A percentile compares a stretch with the other conserved stretches of the same genome.
Conservation (phyloP, 2,329 filamentous ascomycete genomes). For the Sclerotinia trifoliorum region DNA sequence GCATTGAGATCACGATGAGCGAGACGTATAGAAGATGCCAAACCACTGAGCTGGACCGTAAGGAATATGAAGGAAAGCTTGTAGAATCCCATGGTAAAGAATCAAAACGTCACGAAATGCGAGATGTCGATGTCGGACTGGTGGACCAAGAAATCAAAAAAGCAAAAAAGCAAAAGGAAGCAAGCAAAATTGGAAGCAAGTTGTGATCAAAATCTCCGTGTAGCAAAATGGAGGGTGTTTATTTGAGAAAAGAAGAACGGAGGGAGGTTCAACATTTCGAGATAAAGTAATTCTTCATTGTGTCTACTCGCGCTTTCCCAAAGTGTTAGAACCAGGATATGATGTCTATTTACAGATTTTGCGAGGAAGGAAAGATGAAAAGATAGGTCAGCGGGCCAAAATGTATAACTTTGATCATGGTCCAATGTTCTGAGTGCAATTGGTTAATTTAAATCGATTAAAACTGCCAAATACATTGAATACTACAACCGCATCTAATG, state of each 20-base stretch:
- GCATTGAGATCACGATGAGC: conserved; percentile 29
- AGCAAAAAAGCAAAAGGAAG: conserved; percentile 7
- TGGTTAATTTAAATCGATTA: too few species aligned
- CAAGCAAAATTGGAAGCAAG: conserved; percentile 22
- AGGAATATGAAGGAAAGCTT: conserved; percentile 16
- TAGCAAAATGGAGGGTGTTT: conserved; percentile 10
- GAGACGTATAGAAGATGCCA: conserved; percentile 26
- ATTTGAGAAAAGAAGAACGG: not conserved
- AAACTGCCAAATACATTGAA: not conserved
- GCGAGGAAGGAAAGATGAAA: conserved; percentile 8
- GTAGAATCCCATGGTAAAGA: conserved; percentile 4
- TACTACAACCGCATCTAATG: not conserved
- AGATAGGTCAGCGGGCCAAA: not conserved
- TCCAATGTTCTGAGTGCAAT: not conserved
- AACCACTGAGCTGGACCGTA: not conserved
- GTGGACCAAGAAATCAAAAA: not conserved
- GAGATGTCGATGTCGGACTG: not conserved
- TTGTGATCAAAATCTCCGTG: conserved; percentile 20
- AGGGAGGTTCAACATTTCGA: not conserved
- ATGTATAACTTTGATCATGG: not conserved
- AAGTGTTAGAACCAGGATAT: not conserved
- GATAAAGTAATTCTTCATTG: not conserved
- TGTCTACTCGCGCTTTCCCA: conserved; percentile 8
- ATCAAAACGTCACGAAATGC: conserved; percentile 16
- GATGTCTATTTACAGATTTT: not conserved